Evolutionary conservation across 371 early-diverging fungal genomes (phyloP), one percentile per base, ranked within the genome.

Genomic region (Cladochytrium tenue): DNA sequence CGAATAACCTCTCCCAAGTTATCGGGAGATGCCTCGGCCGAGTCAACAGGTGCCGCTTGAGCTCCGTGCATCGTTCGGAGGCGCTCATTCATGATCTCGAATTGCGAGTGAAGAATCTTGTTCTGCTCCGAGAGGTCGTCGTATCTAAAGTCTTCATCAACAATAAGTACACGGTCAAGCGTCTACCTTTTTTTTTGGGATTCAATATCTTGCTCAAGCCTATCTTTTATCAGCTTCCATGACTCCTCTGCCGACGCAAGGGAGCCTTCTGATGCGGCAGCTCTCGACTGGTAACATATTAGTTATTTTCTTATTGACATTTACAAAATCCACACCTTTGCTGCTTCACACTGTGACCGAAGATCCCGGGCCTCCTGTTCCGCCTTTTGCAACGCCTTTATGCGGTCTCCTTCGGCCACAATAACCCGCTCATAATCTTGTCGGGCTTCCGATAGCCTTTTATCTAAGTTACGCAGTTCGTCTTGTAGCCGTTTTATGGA

Each of bases 111-210:
- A 13, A 89, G 74, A 57, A 88, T 76, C 36, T 83, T 76, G 76
- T 91, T 91, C 68, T 91, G 91, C 4, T 77, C 76, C 50, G 69
- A 72, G 56, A 88, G 70, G 57, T 87, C 89, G 0, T 68, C 68
- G 26, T 56, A 57, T 0, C 67, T 66, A 58, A 3, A 33, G n/a
- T n/a, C n/a, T n/a, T n/a, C n/a, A n/a, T n/a, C n/a, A n/a, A n/a
- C n/a, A 13, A 50, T 15, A 50, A 50, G n/a, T 50, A 50, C 50
- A 50, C 50, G 15, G 50, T 50, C 13, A 50, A n/a, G 15, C 15
- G n/a, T 50, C 50, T n/a, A 13, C 50, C n/a, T n/a, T n/a, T n/a
- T n/a, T n/a, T n/a, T n/a, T n/a, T n/a, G n/a, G n/a, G n/a, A n/a
- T n/a, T n/a, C 63, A 28, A 81, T 60, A 52, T 77, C 72, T 60